Evolutionary conservation across 2,329 filamentous ascomycete genomes (phyloP).

Genomic region (Keithomyces neogunnii): DNA sequence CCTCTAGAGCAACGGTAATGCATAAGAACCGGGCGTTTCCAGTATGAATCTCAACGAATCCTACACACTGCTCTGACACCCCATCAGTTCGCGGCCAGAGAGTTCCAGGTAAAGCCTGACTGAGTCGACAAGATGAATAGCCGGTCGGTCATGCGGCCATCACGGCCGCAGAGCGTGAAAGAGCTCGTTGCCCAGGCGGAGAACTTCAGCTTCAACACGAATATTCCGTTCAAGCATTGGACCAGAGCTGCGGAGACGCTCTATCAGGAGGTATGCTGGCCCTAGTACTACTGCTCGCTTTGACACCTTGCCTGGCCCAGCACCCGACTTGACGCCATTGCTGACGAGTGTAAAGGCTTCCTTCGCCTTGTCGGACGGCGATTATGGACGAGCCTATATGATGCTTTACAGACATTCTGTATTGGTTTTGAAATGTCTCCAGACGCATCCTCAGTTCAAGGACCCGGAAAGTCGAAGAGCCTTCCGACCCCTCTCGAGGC

Average conservation of each 20-base stretch:
- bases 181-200: conserved; percentile 70
- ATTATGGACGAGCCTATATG: conserved; percentile 81
- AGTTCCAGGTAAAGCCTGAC: neutral
- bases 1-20: neutral
- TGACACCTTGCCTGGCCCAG: neutral
- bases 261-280: conserved; percentile 62
- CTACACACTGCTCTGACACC: neutral
- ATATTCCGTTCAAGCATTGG: conserved; percentile 74
- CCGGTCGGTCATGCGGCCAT: conserved; percentile 23
- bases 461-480: conserved; percentile 55
- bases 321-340: neutral
- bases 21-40: neutral
- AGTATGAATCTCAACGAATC: conserved; percentile 2
- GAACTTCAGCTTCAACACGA: conserved; percentile 72
- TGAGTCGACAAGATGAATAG: conserved; percentile 17
- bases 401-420: conserved; percentile 84
- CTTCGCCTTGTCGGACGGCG: conserved; percentile 78
- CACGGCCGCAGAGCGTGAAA: conserved; percentile 58
- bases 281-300: neutral
- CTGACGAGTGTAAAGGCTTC: conserved; percentile 51
- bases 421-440: conserved; percentile 70
- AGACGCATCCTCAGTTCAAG: conserved; percentile 66
- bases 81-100: neutral
- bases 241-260: conserved; percentile 71
- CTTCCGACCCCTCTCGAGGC: conserved; percentile 43